A percentile compares a stretch with the other conserved stretches of the same genome.
phyloP scores from a whole-genome alignment of 441 rosid species.

The Cnidoscolus chayamansa region DNA sequence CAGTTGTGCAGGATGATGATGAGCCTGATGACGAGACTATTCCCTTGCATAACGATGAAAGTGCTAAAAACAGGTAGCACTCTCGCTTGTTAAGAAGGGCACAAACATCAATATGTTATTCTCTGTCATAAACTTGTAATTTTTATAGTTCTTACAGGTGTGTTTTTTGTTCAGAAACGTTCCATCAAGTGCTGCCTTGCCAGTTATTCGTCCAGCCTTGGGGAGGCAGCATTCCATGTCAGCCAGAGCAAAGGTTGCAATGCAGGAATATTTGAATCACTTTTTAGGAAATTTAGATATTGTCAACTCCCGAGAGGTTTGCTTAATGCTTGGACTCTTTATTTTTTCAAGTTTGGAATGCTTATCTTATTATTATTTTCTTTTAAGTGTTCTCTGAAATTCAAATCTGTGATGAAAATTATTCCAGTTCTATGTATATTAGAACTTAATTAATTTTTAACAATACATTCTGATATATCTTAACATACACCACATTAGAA shows the following conservation, averaged over 20 bases:
- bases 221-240: conserved; percentile 94
- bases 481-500: too few relatives aligned
- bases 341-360: neutral
- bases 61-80: conserved; percentile 68
- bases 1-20: conserved; percentile 74
- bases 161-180: conserved; percentile 74
- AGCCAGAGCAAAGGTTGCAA: conserved; percentile 87
- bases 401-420: neutral
- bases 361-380: neutral
- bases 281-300: conserved; percentile 94
- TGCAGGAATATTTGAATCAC: conserved; percentile 93
- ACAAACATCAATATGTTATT: neutral
- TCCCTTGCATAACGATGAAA: conserved; percentile 73
- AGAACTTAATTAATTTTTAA: neutral
- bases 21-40: conserved; percentile 78
- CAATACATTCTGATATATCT: neutral
- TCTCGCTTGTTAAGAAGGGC: conserved; percentile 12
- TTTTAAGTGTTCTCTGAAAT: too few relatives aligned
- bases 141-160: conserved; percentile 38
- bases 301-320: conserved; percentile 95
- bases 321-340: conserved; percentile 10
- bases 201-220: conserved; percentile 85
- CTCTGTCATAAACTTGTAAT: conserved; percentile 9
- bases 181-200: conserved; percentile 96
- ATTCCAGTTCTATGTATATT: neutral